phyloP scores from a whole-genome alignment of 2,329 filamentous ascomycete species.

The Stagonosporopsis chrysanthemi region DNA sequence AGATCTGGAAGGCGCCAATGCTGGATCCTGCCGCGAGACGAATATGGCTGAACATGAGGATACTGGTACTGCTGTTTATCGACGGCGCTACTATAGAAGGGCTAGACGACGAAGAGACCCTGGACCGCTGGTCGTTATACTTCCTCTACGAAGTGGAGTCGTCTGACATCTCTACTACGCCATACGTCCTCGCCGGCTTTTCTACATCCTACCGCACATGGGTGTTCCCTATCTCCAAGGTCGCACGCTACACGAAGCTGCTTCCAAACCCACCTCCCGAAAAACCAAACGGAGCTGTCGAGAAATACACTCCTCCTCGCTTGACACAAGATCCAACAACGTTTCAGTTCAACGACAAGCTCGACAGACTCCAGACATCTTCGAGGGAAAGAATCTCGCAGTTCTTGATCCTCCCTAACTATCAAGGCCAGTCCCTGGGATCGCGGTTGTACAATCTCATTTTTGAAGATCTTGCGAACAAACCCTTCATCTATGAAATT shows the following conservation, averaged over 20 bases:
- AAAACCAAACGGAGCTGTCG: conserved; percentile 47
- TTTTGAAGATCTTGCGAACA: conserved; percentile 71
- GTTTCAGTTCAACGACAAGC: conserved; percentile 38
- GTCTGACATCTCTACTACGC: conserved; percentile 32
- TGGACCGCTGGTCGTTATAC: conserved; percentile 90
- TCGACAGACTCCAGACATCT: conserved; percentile 67
- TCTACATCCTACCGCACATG: conserved; percentile 90
- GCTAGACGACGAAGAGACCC: conserved; percentile 71
- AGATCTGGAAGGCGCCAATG: conserved; percentile 84
- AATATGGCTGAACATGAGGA: conserved; percentile 80
- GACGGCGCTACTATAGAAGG: conserved; percentile 86
- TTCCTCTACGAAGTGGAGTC: conserved; percentile 64
- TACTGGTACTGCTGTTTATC: conserved; percentile 86
- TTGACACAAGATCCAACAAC: conserved; percentile 41
- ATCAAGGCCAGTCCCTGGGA: conserved; percentile 82
- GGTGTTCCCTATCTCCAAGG: conserved; percentile 60
- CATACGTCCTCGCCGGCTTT: conserved; percentile 85
- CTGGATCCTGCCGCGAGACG: conserved; percentile 72
- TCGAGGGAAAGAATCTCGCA: conserved; percentile 88
- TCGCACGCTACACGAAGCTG: conserved; percentile 47
- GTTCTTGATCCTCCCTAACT: conserved; percentile 88
- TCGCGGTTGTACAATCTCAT: conserved; percentile 81
- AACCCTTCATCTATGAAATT: conserved; percentile 77
- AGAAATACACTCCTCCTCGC: conserved; percentile 45
- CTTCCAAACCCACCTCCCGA: conserved; percentile 43